Percentiles rank a stretch among this genome's conserved stretches.
Evolutionary conservation across 2,329 filamentous ascomycete species (phyloP).

Genomic region (Truncatella angustata): DNA sequence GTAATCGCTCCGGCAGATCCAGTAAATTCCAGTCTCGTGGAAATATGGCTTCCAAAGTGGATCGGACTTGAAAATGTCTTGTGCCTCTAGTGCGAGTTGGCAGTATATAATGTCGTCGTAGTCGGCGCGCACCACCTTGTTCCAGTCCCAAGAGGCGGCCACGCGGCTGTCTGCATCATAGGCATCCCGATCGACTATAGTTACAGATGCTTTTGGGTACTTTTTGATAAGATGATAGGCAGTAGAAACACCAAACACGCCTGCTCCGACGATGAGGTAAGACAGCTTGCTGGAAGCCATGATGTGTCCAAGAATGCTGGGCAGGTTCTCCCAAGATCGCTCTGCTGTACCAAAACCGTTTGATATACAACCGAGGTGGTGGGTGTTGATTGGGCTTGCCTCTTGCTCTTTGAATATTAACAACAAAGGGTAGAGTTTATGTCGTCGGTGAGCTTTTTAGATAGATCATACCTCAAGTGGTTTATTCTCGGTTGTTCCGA

Average conservation of each 20-base stretch:
- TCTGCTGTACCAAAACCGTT: no score
- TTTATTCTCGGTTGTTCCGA: no score
- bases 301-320: not conserved
- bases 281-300: slow-evolving; percentile 21
- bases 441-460: not conserved
- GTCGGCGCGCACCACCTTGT: slow-evolving; percentile 69
- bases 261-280: slow-evolving; percentile 62
- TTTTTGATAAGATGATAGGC: slow-evolving; percentile 59
- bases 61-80: slow-evolving; percentile 49
- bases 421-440: not conserved
- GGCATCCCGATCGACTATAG: slow-evolving; percentile 56
- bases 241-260: slow-evolving; percentile 64
- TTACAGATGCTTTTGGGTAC: slow-evolving; percentile 49
- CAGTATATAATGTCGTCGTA: slow-evolving; percentile 66
- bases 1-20: slow-evolving; percentile 50
- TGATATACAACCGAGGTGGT: not conserved
- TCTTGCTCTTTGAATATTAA: not conserved
- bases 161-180: slow-evolving; percentile 46
- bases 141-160: slow-evolving; percentile 71
- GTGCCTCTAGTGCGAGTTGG: slow-evolving; percentile 62
- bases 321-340: not conserved
- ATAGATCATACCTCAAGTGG: not conserved
- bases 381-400: not conserved
- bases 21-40: slow-evolving; percentile 52
- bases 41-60: slow-evolving; percentile 48